Evolutionary conservation across 2,329 filamentous ascomycete genomes (phyloP), one percentile per base, ranked within the genome.

Genomic region (Aureobasidium mangrovei): DNA sequence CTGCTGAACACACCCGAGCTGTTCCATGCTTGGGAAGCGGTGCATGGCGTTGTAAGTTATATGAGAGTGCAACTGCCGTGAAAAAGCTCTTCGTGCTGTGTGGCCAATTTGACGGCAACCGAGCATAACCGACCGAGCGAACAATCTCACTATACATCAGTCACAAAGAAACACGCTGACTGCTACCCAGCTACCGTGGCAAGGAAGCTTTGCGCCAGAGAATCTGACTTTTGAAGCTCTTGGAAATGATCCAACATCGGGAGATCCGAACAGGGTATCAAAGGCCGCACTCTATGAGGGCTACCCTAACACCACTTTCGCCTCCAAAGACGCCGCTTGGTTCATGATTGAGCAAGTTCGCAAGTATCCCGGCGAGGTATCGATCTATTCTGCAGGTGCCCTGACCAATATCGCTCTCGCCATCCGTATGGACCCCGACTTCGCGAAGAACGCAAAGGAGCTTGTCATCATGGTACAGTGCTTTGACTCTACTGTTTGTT

Each of bases 331-430:
- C 28, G 72, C 73, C 4, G 74, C 72, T 0, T 67, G 68, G 26
- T 77, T 74, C 62, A 72, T 78, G 71, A 67, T 77, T 8, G 58
- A 65, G 54, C 60, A 62, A 55, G 75, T 77, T 1, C 69, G 69
- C 56, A 74, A 71, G 59, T 74, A 77, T 61, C 76, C 75, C 0
- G 74, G 74, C 28, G 67, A 78, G 60, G 70, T 78, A n/a, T 69
- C 28, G 41, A 77, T 79, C 57, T 76, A 70, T 60, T 65, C 71
- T 6, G 73, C 67, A 6, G 74, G 75, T 6, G 66, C 74, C 3
- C 56, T 78, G 59, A 78, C 75, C 12, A 78, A 77, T 57, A 64
- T 78, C 33, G 75, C 75, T 2, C 60, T 77, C 47, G 75, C 75
- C 1, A 65, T 72, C 27, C 68, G 72, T 4, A 64, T 75, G 60